Evolutionary conservation across 768 basidiomycete species (phyloP).

Genomic region (Suillus americanus): DNA sequence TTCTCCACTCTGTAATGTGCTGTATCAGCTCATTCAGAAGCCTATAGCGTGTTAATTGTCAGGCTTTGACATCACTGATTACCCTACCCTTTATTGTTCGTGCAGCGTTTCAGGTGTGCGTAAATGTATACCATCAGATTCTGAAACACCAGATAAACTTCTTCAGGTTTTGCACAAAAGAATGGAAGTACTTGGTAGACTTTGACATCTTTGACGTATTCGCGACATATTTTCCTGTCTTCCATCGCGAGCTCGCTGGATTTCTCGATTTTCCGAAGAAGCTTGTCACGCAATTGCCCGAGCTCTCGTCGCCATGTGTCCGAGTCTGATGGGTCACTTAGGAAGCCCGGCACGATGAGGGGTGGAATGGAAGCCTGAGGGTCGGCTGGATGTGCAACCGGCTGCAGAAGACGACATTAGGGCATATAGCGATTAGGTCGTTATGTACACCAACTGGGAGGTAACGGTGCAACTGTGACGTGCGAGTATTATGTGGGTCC

Average conservation of each 20-base stretch:
- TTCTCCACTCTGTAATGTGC: slow-evolving; percentile 11
- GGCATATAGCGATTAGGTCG: neutral
- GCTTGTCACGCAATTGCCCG: neutral
- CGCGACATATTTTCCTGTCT: slow-evolving; percentile 3
- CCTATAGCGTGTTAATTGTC: neutral
- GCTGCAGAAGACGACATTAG: neutral
- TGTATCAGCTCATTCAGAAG: slow-evolving; percentile 11
- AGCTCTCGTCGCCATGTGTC: neutral
- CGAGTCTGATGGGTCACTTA: neutral
- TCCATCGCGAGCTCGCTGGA: neutral
- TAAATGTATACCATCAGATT: slow-evolving; percentile 26
- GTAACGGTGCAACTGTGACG: neutral
- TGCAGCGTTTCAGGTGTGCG: slow-evolving; percentile 21
- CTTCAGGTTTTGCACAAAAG: neutral
- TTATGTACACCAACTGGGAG: neutral
- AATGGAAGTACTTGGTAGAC: slow-evolving; percentile 20
- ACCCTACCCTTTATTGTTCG: slow-evolving; percentile 8
- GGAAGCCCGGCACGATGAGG: neutral
- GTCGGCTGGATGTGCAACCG: neutral
- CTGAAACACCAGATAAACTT: slow-evolving; percentile 10
- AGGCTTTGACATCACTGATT: neutral
- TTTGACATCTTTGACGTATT: slow-evolving; percentile 14
- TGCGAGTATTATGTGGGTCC: neutral
- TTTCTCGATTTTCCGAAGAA: slow-evolving; percentile 1
- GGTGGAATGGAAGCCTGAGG: neutral